Evolutionary conservation across 202 grass and related monocot genomes (phyloP).

Genomic region (Miscanthus sacchariflorus): DNA sequence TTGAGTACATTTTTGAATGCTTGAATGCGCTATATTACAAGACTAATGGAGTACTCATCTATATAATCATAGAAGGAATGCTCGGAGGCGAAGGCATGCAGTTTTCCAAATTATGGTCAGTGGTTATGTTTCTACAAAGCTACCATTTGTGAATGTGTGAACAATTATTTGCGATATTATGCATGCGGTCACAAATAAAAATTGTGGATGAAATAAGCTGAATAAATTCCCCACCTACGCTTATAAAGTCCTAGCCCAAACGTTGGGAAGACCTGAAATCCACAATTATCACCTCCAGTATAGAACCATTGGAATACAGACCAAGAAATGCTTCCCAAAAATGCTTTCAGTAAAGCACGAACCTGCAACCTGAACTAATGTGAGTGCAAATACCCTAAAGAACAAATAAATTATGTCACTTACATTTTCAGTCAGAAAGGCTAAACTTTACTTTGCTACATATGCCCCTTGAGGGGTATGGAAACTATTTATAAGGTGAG

Average conservation of each 20-base stretch:
- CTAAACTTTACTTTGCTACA: slow-evolving; percentile 56
- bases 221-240: slow-evolving; percentile 36
- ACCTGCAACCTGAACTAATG: slow-evolving; percentile 48
- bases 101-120: not conserved
- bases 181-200: no score
- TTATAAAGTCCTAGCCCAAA: slow-evolving; percentile 55
- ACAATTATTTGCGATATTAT: no score
- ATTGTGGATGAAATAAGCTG: not conserved
- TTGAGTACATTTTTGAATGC: no score
- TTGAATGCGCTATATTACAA: no score
- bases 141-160: not conserved
- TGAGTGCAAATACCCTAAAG: not conserved
- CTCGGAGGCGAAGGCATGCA: not conserved
- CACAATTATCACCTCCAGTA: slow-evolving; percentile 42
- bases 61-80: no score
- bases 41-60: no score
- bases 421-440: not conserved
- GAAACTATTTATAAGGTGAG: slow-evolving; percentile 67
- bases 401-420: not conserved
- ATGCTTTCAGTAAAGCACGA: slow-evolving; percentile 42
- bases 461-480: slow-evolving; percentile 71
- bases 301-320: slow-evolving; percentile 73
- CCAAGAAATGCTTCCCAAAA: slow-evolving; percentile 57
- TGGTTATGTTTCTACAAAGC: not conserved
- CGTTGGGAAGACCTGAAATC: slow-evolving; percentile 49